Evolutionary conservation across 2,329 filamentous ascomycete genomes (phyloP).

Genomic region (Xylariales sp.): DNA sequence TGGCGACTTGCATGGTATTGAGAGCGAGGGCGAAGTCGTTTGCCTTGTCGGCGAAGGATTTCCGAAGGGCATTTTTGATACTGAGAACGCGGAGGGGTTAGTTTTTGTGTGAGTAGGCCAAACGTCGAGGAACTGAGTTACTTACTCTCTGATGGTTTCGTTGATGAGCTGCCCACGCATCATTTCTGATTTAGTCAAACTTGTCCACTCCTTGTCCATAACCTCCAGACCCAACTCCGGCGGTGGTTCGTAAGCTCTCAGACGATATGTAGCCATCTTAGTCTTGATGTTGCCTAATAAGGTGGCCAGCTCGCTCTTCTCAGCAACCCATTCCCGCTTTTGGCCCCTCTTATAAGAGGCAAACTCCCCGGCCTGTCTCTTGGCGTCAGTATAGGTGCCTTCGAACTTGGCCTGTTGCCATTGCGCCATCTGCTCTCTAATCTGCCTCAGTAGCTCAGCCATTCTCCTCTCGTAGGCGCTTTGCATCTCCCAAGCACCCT

Average conservation of each 20-base stretch:
- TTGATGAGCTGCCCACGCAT: conserved; percentile 90
- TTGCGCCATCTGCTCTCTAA: conserved; percentile 65
- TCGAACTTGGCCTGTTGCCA: conserved; percentile 84
- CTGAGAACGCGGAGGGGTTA: conserved; percentile 34
- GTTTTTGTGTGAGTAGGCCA: conserved; percentile 10
- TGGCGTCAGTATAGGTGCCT: conserved; percentile 89
- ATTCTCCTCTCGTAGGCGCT: conserved; percentile 91
- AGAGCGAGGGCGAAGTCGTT: conserved; percentile 96
- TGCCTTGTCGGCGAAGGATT: conserved; percentile 93
- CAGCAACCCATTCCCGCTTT: conserved; percentile 94
- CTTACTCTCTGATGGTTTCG: conserved; percentile 91
- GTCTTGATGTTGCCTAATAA: conserved; percentile 98
- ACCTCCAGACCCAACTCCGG: conserved; percentile 76
- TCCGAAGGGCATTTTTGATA: conserved; percentile 92
- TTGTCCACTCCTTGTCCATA: conserved; percentile 78
- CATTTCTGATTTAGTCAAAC: conserved; percentile 78
- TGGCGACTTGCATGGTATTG: conserved; percentile 90
- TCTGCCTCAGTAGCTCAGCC: conserved; percentile 72
- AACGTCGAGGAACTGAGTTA: conserved; percentile 12
- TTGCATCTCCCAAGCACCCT: conserved; percentile 99
- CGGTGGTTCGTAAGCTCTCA: conserved; percentile 88
- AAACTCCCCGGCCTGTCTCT: conserved; percentile 78
- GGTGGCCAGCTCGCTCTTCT: conserved; percentile 93
- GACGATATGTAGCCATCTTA: conserved; percentile 89
- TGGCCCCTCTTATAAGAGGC: conserved; percentile 83